Percentiles rank a stretch among this genome's conserved stretches.
These are phyloP conservation scores for Apophysomyces sp. DNA, from an alignment of 371 early-diverging fungal genomes.

Conservation along the genomic window DNA sequence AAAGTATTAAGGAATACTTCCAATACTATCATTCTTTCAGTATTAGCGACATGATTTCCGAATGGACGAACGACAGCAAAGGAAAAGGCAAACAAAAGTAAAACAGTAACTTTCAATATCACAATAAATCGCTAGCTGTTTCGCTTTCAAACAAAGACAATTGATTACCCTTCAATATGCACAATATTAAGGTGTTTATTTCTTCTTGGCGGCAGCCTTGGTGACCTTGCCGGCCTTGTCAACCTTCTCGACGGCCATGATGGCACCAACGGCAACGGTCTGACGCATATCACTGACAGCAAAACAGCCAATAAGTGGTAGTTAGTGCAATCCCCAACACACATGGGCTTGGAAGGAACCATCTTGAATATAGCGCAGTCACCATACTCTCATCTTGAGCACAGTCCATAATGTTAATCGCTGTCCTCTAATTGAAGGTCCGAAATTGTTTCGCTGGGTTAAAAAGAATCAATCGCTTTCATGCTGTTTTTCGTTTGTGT, in stretches of 20 bases:
- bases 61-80: neutral
- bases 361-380: slow-evolving; percentile 76
- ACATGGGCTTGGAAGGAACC: slow-evolving; percentile 93
- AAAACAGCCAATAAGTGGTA: slow-evolving; percentile 96
- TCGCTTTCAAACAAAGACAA: neutral
- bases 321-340: slow-evolving; percentile 90
- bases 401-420: no score
- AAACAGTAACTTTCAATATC: neutral
- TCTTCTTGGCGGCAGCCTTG: slow-evolving; percentile 71
- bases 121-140: neutral
- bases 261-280: slow-evolving; percentile 93
- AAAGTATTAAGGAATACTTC: neutral
- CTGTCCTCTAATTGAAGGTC: no score
- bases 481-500: no score
- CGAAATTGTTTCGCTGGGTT: no score
- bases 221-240: slow-evolving; percentile 60
- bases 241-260: slow-evolving; percentile 89
- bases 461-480: no score
- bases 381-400: no score
- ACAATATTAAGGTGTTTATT: slow-evolving; percentile 47
- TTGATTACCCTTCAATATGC: neutral
- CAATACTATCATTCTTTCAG: neutral
- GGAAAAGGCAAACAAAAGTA: neutral
- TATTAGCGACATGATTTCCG: neutral
- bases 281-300: slow-evolving; percentile 97